Percentiles rank a stretch among this genome's conserved stretches.
phyloP scores from a whole-genome alignment of 306 rosid species.

The Quercus variabilis region DNA sequence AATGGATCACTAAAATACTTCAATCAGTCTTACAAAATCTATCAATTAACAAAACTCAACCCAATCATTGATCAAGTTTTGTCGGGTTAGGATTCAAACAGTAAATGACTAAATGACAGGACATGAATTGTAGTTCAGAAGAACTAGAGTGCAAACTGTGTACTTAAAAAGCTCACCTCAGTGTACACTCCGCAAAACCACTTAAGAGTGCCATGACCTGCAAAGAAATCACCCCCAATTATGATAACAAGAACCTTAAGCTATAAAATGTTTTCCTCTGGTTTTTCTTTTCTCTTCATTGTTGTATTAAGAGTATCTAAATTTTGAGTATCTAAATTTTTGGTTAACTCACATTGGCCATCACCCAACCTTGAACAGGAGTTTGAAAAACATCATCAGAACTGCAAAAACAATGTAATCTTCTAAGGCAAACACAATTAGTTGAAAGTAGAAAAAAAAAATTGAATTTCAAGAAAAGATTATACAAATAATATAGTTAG shows the following conservation, averaged over 20 bases:
- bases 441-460: not conserved
- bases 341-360: conserved; percentile 84
- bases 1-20: not conserved
- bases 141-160: conserved; percentile 1
- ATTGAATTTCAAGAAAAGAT: conserved; percentile 1
- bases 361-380: conserved; percentile 90
- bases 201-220: conserved; percentile 96
- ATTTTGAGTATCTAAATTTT: conserved; percentile 1
- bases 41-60: not conserved
- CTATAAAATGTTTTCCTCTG: not conserved
- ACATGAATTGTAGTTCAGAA: conserved; percentile 4
- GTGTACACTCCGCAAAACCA: conserved; percentile 98
- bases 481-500: not conserved
- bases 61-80: not conserved
- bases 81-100: not conserved
- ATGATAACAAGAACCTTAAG: conserved; percentile 14
- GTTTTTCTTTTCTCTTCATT: not conserved
- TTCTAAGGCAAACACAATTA: conserved; percentile 12
- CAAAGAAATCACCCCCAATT: conserved; percentile 22
- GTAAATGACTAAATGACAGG: too few species aligned
- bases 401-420: conserved; percentile 36
- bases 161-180: conserved; percentile 55
- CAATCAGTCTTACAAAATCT: not conserved
- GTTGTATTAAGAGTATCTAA: conserved; percentile 6
- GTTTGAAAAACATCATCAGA: conserved; percentile 92